Evolutionary conservation across 257 asterid species (phyloP).

Genomic region (Scutellaria barbata): DNA sequence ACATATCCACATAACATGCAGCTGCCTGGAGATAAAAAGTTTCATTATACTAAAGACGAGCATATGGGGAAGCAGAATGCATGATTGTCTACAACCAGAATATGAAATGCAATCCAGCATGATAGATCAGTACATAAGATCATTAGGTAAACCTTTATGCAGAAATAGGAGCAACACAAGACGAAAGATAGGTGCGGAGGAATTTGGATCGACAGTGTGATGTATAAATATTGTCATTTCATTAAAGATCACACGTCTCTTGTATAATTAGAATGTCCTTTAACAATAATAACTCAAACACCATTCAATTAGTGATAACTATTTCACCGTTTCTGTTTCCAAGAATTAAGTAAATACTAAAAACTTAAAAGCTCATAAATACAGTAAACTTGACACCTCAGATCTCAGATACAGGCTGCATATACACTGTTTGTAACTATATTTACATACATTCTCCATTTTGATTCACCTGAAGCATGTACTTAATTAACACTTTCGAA

Average conservation of each 20-base stretch:
- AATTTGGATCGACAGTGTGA: not conserved
- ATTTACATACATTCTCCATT: not conserved
- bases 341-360: not conserved
- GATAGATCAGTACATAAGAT: not conserved
- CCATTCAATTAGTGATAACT: not conserved
- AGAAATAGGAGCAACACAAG: too few species aligned
- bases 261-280: not conserved
- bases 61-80: not conserved
- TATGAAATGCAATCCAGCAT: not conserved
- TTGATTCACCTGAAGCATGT: constrained; percentile 15
- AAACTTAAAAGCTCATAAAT: too few species aligned
- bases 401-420: too few species aligned
- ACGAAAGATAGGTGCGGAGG: not conserved
- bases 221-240: not conserved
- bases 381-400: too few species aligned
- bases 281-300: not conserved
- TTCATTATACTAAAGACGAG: not conserved
- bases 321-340: not conserved
- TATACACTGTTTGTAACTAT: not conserved
- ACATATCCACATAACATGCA: constrained; percentile 4
- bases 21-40: not conserved
- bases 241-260: not conserved
- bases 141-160: not conserved
- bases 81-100: not conserved
- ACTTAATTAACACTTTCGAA: not conserved